Evolutionary conservation across 176 grass and related monocot species (phyloP), one percentile per base, ranked within the genome.

Genomic region (Triticum urartu): DNA sequence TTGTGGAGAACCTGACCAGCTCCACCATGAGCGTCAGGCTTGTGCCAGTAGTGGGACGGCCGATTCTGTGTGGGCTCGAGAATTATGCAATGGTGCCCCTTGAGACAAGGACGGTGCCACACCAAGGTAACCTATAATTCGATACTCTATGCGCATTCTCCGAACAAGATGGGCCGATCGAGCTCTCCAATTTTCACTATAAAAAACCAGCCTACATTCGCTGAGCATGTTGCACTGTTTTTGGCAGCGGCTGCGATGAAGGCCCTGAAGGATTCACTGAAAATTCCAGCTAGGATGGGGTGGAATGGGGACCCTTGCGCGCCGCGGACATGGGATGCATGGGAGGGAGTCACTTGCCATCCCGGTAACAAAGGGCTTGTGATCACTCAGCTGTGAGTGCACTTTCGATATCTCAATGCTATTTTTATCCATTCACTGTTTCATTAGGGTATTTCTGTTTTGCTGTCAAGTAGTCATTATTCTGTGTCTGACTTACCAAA

Each of bases 231-330:
- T 65, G 9, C 5, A 28, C 80, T 91, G 28, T 14, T 89, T 45
- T 83, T 75, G 34, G 54, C 78, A 99, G 97, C 90, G 47, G 80
- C 89, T 79, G 97, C 97, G 30, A 97, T 99, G 97, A 94, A 86
- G 72, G 85, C 89, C 2, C 25, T 99, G 20, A 99, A 97, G 83
- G 94, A 99, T 39, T 97, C 94, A 0, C 92, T 99, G n/a, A 94
- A 87, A 84, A 91, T 99, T 74, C 97, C 92, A 68, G 83, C 91
- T 25, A 96, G 97, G 88, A 99, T 99, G 97, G 94, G 97, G 10
- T 99, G 97, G 97, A 99, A 99, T 0, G 97, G 97, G 4, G 97
- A 99, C 21, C 97, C 97, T 4, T 99, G 97, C 45, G 92, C 97
- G 1, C 97, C 97, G 1, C 86, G 84, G 54, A 92, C 65, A 1